Evolutionary conservation across 2,329 filamentous ascomycete species (phyloP).

Genomic region (Phyllosticta capitalensis): DNA sequence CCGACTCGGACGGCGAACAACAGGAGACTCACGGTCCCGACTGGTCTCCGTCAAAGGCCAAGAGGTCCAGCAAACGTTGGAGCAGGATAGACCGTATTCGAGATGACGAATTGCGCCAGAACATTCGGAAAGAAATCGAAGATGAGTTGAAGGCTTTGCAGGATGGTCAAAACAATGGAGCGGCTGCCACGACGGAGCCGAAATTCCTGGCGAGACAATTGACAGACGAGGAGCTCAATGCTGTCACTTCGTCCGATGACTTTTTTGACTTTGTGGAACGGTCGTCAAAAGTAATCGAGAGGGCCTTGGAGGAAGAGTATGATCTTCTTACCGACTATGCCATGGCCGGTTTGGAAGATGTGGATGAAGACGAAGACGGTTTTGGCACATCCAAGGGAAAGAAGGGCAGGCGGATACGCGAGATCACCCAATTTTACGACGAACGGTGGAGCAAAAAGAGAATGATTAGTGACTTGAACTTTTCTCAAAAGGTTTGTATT

Average conservation of each 20-base stretch:
- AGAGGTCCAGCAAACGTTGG: constrained; percentile 56
- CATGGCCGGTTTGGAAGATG: constrained; percentile 60
- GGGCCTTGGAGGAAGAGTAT: constrained; percentile 82
- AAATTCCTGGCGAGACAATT: constrained; percentile 69
- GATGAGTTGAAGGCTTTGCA: constrained; percentile 71
- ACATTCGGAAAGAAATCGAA: constrained; percentile 80
- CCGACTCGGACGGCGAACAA: constrained; percentile 52
- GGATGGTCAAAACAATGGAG: constrained; percentile 28
- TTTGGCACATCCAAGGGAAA: constrained; percentile 60
- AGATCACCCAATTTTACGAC: constrained; percentile 88
- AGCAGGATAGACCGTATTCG: constrained; percentile 71
- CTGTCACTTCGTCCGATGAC: constrained; percentile 83
- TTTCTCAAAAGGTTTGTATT: constrained; percentile 66
- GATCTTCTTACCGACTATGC: constrained; percentile 95
- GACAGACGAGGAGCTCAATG: constrained; percentile 75
- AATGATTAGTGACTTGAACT: constrained; percentile 92
- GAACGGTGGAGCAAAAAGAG: constrained; percentile 94
- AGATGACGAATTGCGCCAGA: constrained; percentile 81
- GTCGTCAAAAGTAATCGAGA: constrained; percentile 93
- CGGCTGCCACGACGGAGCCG: constrained; percentile 35
- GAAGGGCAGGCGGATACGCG: constrained; percentile 67
- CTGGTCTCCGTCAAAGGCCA: constrained; percentile 40
- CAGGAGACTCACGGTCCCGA: constrained; percentile 28
- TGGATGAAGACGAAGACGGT: constrained; percentile 74
- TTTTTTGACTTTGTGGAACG: constrained; percentile 93